A percentile compares a stretch with the other conserved stretches of the same genome.
These are phyloP conservation scores for Spirogloea muscicola DNA, from an alignment of 139 green algal species.

Conservation along the genomic window DNA sequence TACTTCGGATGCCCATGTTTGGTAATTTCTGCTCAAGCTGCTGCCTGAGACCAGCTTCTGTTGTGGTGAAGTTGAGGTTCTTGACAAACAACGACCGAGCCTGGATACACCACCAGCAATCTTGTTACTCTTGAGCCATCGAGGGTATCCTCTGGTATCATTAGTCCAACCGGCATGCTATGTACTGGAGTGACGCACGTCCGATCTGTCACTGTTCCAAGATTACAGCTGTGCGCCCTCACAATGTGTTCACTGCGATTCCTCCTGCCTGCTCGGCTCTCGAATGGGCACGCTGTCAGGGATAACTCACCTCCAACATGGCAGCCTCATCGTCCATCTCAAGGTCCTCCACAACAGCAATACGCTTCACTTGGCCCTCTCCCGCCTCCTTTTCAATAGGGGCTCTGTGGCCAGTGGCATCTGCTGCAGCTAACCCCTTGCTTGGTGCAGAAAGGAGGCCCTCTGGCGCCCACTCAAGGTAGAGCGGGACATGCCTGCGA, in stretches of 20 bases:
- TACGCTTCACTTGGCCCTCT: not conserved
- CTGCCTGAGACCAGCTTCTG: constrained; percentile 58
- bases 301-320: too few relatives aligned
- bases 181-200: too few relatives aligned
- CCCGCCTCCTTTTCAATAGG: not conserved
- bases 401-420: not conserved
- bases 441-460: constrained; percentile 53
- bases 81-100: constrained; percentile 79
- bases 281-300: too few relatives aligned
- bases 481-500: constrained; percentile 79
- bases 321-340: not conserved
- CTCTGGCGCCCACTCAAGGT: constrained; percentile 93
- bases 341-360: not conserved
- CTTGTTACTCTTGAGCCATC: too few relatives aligned
- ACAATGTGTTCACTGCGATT: too few relatives aligned
- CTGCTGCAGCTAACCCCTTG: not conserved
- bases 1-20: not conserved
- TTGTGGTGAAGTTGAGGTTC: constrained; percentile 87
- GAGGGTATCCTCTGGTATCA: too few relatives aligned
- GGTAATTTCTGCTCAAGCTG: constrained; percentile 62
- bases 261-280: too few relatives aligned
- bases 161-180: too few relatives aligned
- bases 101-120: constrained; percentile 1
- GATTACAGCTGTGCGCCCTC: too few relatives aligned
- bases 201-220: too few relatives aligned